phyloP scores from a whole-genome alignment of 1,139 yeast species.

The Pichia kudriavzevii region DNA sequence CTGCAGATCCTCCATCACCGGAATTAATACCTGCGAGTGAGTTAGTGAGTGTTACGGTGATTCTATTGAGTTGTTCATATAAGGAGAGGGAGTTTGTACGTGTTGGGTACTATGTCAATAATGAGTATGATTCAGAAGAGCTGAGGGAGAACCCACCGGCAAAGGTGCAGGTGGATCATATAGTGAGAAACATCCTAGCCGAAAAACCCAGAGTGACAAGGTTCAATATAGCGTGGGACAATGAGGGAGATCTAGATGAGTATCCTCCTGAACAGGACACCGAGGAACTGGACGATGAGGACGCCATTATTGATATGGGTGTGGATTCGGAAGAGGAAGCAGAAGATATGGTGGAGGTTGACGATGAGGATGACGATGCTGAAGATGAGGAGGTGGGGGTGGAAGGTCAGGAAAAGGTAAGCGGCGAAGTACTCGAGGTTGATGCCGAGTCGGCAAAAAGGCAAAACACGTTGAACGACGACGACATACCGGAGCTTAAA shows the following conservation, averaged over 20 bases:
- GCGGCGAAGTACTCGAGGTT: constrained; percentile 7
- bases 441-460: constrained; percentile 20
- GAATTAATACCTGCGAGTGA: constrained; percentile 94
- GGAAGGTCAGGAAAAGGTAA: constrained; percentile 8
- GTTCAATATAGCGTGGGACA: constrained; percentile 93
- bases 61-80: constrained; percentile 83
- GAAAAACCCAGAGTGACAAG: constrained; percentile 97
- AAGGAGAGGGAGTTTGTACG: constrained; percentile 91
- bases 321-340: constrained; percentile 35
- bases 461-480: constrained; percentile 17
- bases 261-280: constrained; percentile 67
- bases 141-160: constrained; percentile 89
- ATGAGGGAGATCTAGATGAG: constrained; percentile 54
- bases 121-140: constrained; percentile 91
- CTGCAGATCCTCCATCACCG: constrained; percentile 95
- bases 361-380: constrained; percentile 30
- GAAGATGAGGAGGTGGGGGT: constrained; percentile 29
- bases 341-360: constrained; percentile 30
- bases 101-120: constrained; percentile 95
- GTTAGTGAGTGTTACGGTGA: constrained; percentile 89
- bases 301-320: constrained; percentile 23
- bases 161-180: constrained; percentile 90
- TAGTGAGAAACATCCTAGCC: constrained; percentile 87
- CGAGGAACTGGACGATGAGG: constrained; percentile 27
- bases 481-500: constrained; percentile 19